A percentile compares a stretch with the other conserved stretches of the same genome.
Evolutionary conservation across 2,329 filamentous ascomycete genomes (phyloP).

Genomic region (Arthrobotrys megalospora): DNA sequence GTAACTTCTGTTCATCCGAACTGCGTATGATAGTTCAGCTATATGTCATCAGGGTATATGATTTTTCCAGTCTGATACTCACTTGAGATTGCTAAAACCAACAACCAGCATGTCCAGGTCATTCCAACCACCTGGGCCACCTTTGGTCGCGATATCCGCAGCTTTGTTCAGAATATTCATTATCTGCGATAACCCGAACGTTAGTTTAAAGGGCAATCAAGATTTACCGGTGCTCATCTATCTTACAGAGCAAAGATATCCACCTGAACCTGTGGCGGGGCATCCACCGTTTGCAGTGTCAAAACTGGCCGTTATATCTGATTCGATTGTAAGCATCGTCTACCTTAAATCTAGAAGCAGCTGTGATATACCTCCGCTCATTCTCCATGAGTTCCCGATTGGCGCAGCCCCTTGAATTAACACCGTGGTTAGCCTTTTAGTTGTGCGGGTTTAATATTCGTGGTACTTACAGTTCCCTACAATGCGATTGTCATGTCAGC

Average conservation of each 20-base stretch:
- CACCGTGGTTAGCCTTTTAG: no score
- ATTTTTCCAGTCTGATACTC: background rate
- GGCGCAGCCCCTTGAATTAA: constrained; percentile 64
- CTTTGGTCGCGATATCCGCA: constrained; percentile 36
- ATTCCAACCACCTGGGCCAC: constrained; percentile 57
- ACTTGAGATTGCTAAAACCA: constrained; percentile 66
- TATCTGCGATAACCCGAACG: constrained; percentile 2
- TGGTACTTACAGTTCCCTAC: constrained; percentile 43
- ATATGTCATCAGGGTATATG: no score
- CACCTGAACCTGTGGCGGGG: constrained; percentile 29
- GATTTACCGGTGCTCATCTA: background rate
- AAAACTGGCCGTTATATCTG: constrained; percentile 42
- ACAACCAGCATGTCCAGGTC: constrained; percentile 68
- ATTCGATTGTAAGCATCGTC: background rate
- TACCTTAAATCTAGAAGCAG: background rate
- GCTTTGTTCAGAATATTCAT: constrained; percentile 63
- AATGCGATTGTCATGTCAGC: background rate
- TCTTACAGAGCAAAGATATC: constrained; percentile 38
- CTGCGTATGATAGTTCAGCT: background rate
- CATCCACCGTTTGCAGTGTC: constrained; percentile 26
- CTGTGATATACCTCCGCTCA: constrained; percentile 65
- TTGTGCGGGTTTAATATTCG: no score
- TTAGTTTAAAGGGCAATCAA: background rate
- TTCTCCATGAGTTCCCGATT: constrained; percentile 69
- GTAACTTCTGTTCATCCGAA: constrained; percentile 68